Percentiles rank a stretch among this genome's conserved stretches.
These are phyloP conservation scores for Aspergillus proliferans DNA, from an alignment of 2,329 filamentous ascomycete species.

Conservation along the genomic window DNA sequence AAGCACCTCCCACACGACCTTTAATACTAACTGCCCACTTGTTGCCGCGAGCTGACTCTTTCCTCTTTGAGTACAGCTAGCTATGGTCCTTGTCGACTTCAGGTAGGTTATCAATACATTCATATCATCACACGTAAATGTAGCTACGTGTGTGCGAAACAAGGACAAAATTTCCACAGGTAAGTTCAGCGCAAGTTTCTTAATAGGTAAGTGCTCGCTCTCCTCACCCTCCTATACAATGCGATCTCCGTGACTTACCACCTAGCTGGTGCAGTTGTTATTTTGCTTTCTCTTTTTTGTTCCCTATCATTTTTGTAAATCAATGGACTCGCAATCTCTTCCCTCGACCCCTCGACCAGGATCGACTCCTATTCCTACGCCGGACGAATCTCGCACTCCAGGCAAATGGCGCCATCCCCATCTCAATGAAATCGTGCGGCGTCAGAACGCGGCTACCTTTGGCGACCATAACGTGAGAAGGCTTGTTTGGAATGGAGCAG, in stretches of 20 bases:
- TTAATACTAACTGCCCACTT: background rate
- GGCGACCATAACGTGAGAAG: constrained; percentile 67
- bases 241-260: background rate
- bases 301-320: constrained; percentile 1
- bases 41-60: background rate
- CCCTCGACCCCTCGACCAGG: constrained; percentile 39
- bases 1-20: constrained; percentile 6
- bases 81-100: constrained; percentile 5
- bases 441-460: constrained; percentile 73
- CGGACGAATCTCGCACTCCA: constrained; percentile 40
- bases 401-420: constrained; percentile 90
- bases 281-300: constrained; percentile 3
- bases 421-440: constrained; percentile 75
- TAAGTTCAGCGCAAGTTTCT: constrained; percentile 10
- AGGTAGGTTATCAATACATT: background rate
- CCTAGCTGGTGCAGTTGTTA: background rate
- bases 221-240: background rate
- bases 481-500: constrained; percentile 61
- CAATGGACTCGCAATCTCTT: constrained; percentile 31
- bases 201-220: constrained; percentile 1
- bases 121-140: constrained; percentile 5
- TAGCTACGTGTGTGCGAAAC: background rate
- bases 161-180: constrained; percentile 6
- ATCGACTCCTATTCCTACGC: constrained; percentile 20
- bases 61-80: background rate